Evolutionary conservation across 352 stramenopile species (phyloP).

Genomic region (Saprolegnia parasitica): DNA sequence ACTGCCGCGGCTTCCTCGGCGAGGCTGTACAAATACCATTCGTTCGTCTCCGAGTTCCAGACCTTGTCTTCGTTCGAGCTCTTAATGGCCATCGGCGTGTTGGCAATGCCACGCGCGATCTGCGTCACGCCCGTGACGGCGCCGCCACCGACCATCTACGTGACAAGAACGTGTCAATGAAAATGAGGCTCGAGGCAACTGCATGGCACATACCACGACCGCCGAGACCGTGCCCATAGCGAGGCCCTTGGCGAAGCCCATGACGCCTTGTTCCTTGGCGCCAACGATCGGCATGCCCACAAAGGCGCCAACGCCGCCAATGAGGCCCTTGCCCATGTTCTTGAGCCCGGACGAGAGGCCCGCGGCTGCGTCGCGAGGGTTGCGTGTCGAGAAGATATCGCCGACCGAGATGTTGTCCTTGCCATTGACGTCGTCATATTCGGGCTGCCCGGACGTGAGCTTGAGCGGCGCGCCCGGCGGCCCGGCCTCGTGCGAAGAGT

Average conservation of each 20-base stretch:
- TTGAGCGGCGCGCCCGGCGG: conserved; percentile 16
- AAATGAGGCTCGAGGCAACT: too few relatives aligned
- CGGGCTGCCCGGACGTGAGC: conserved; percentile 9
- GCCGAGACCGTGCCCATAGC: conserved; percentile 22
- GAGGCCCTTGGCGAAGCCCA: conserved; percentile 56
- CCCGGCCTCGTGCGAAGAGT: neutral
- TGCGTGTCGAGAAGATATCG: conserved; percentile 60
- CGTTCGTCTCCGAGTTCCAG: conserved; percentile 55
- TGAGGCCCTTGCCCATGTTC: conserved; percentile 57
- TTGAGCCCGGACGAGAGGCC: conserved; percentile 68
- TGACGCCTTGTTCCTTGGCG: conserved; percentile 50
- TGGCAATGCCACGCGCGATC: conserved; percentile 29
- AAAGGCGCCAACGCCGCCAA: conserved; percentile 52
- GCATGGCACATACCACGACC: conserved; percentile 24
- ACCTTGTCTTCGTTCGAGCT: conserved; percentile 47
- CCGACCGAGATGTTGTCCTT: conserved; percentile 10
- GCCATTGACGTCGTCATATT: neutral
- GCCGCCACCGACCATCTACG: conserved; percentile 30
- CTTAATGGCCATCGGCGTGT: conserved; percentile 30
- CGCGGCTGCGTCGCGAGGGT: conserved; percentile 63
- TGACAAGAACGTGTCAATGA: neutral
- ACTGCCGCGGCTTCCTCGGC: conserved; percentile 37
- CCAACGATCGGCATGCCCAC: conserved; percentile 66
- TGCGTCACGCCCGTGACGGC: conserved; percentile 30
- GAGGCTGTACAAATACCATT: conserved; percentile 55